Percentiles rank a stretch among this genome's conserved stretches.
Conservation (phyloP, 352 stramenopile genomes). For the Phytophthora uliginosa region DNA sequence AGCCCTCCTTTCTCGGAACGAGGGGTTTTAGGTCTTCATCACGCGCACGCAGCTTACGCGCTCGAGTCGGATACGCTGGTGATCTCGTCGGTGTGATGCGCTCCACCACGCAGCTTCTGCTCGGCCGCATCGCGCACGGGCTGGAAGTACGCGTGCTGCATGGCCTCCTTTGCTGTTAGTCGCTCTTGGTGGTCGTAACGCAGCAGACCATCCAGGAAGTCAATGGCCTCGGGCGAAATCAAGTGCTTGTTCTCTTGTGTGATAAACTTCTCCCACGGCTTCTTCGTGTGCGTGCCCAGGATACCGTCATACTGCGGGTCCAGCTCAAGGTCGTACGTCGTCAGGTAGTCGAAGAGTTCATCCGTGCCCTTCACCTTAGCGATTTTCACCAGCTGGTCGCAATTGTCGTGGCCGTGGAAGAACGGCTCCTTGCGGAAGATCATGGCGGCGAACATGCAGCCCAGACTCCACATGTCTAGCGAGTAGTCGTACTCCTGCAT, state of each 20-base stretch:
- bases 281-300: slow-evolving; percentile 97
- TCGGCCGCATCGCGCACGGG: slow-evolving; percentile 88
- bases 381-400: slow-evolving; percentile 99
- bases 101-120: slow-evolving; percentile 68
- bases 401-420: slow-evolving; percentile 99
- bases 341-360: slow-evolving; percentile 99
- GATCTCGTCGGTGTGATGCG: slow-evolving; percentile 72
- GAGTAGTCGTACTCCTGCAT: slow-evolving; percentile 99
- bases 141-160: slow-evolving; percentile 99
- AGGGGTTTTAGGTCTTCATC: slow-evolving; percentile 16
- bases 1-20: slow-evolving; percentile 16
- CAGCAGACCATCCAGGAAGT: slow-evolving; percentile 92
- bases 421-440: slow-evolving; percentile 99
- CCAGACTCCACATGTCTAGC: slow-evolving; percentile 99
- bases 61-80: slow-evolving; percentile 84
- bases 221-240: slow-evolving; percentile 96
- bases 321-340: slow-evolving; percentile 99
- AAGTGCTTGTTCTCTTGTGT: slow-evolving; percentile 99
- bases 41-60: slow-evolving; percentile 51
- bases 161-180: slow-evolving; percentile 98
- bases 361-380: slow-evolving; percentile 98
- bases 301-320: slow-evolving; percentile 99
- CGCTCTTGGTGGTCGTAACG: slow-evolving; percentile 98
- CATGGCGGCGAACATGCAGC: slow-evolving; percentile 99
- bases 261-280: slow-evolving; percentile 99